These are phyloP conservation scores for Sporothrix variecibatus DNA, from an alignment of 2,329 filamentous ascomycete genomes.

Conservation along the genomic window DNA sequence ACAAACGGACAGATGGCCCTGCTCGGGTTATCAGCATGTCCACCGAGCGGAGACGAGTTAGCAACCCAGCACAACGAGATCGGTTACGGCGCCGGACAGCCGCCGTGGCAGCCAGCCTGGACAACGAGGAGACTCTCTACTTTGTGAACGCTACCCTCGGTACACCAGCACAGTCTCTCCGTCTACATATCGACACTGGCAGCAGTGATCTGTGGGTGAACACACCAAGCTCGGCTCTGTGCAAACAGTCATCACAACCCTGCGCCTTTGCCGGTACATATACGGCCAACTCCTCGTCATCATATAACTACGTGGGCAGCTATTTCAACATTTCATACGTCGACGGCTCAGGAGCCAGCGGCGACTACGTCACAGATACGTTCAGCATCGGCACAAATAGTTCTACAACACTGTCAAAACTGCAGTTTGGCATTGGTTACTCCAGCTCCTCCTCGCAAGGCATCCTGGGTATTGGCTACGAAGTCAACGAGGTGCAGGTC, in stretches of 20 bases:
- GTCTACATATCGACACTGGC: conserved; percentile 66
- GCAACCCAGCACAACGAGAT: conserved; percentile 49
- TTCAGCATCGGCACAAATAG: conserved; percentile 54
- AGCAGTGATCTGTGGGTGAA: conserved; percentile 75
- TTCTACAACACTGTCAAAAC: conserved; percentile 37
- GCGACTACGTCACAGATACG: conserved; percentile 79
- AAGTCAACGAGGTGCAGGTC: conserved; percentile 74
- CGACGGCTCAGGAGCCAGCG: conserved; percentile 73
- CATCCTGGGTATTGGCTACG: conserved; percentile 84
- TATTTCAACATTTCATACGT: conserved; percentile 87
- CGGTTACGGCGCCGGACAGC: conserved; percentile 48
- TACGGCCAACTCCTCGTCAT: conserved; percentile 69
- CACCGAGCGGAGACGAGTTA: conserved; percentile 44
- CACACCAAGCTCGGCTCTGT: conserved; percentile 61
- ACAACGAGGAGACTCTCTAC: conserved; percentile 66
- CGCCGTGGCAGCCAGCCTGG: conserved; percentile 49
- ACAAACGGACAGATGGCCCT: conserved; percentile 37
- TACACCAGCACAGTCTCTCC: conserved; percentile 59
- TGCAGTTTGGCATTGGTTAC: conserved; percentile 78
- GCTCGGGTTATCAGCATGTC: conserved; percentile 51
- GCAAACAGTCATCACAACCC: conserved; percentile 48
- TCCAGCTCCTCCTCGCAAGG: conserved; percentile 62
- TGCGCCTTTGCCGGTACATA: conserved; percentile 69
- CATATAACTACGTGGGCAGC: conserved; percentile 71
- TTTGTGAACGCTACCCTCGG: conserved; percentile 64